A percentile compares a stretch with the other conserved stretches of the same genome.
phyloP scores from a whole-genome alignment of 2,329 filamentous ascomycete genomes.

The Colletotrichum filicis region DNA sequence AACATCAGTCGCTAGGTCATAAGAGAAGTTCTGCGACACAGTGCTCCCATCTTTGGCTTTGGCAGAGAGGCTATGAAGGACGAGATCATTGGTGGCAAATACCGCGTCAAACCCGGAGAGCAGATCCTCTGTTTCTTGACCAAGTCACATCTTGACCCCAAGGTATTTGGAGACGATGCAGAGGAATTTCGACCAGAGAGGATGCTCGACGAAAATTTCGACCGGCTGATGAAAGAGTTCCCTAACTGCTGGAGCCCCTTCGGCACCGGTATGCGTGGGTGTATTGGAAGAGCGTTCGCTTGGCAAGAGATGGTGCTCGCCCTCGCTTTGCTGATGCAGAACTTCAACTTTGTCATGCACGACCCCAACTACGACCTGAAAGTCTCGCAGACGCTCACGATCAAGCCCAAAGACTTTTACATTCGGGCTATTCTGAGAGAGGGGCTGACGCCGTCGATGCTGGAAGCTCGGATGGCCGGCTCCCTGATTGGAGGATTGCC shows the following conservation, averaged over 20 bases:
- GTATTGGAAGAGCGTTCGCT: constrained; percentile 64
- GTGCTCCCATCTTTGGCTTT: constrained; percentile 41
- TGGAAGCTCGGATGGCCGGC: constrained; percentile 58
- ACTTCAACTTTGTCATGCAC: constrained; percentile 71
- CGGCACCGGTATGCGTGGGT: constrained; percentile 62
- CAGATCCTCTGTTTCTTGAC: constrained; percentile 55
- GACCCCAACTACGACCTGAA: constrained; percentile 66
- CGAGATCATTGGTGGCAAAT: constrained; percentile 64
- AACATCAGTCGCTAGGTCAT: constrained; percentile 49
- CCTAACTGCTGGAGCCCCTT: constrained; percentile 61
- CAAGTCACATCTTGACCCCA: constrained; percentile 64
- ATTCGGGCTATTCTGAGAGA: constrained; percentile 66
- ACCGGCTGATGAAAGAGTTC: constrained; percentile 46
- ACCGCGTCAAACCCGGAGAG: constrained; percentile 58
- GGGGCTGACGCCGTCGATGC: constrained; percentile 47
- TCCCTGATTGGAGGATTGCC: constrained; percentile 29
- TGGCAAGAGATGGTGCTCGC: constrained; percentile 63
- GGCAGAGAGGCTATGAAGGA: constrained; percentile 47
- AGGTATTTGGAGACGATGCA: constrained; percentile 67
- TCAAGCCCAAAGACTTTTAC: constrained; percentile 69
- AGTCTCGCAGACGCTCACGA: constrained; percentile 65
- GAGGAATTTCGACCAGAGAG: constrained; percentile 69
- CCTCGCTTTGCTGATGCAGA: constrained; percentile 69
- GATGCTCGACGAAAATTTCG: constrained; percentile 66
- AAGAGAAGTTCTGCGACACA: constrained; percentile 59